These are phyloP conservation scores for Annulohypoxylon moriforme DNA, from an alignment of 495 filamentous ascomycete genomes.

Conservation along the genomic window DNA sequence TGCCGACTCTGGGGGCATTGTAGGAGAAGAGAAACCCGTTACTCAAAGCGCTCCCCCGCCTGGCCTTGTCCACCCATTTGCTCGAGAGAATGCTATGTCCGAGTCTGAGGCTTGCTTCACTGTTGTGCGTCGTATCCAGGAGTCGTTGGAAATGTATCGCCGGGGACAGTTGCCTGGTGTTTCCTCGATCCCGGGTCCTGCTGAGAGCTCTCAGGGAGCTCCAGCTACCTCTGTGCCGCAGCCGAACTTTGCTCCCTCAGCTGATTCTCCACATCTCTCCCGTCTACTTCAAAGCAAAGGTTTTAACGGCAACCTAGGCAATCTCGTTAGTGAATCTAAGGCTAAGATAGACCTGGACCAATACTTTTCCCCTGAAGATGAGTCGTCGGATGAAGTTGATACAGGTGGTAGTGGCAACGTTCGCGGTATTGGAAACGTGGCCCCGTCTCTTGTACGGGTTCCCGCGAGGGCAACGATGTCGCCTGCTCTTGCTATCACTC, in stretches of 20 bases:
- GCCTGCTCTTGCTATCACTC: conserved; percentile 60
- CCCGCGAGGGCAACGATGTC: conserved; percentile 69
- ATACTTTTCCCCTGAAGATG: conserved; percentile 56
- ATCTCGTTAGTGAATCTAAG: conserved; percentile 69
- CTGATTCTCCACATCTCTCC: conserved; percentile 81
- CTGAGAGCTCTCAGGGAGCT: conserved; percentile 36
- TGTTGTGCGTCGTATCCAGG: conserved; percentile 59
- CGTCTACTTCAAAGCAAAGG: conserved; percentile 73
- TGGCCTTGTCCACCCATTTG: conserved; percentile 76
- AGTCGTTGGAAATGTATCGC: conserved; percentile 58
- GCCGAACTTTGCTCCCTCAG: conserved; percentile 66
- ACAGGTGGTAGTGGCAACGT: conserved; percentile 33
- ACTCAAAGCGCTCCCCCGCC: conserved; percentile 46
- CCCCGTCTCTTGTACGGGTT: conserved; percentile 60
- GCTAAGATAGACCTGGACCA: conserved; percentile 64
- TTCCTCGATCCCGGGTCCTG: conserved; percentile 52
- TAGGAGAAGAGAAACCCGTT: conserved; percentile 62
- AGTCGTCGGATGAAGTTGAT: conserved; percentile 62
- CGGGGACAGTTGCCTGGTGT: conserved; percentile 60
- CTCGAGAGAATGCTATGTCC: conserved; percentile 65
- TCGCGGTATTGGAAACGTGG: conserved; percentile 36
- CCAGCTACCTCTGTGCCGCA: conserved; percentile 8
- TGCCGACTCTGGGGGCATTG: conserved; percentile 67
- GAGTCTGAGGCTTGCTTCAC: conserved; percentile 65
- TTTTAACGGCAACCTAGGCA: conserved; percentile 69